Base-by-base conservation (phyloP, 2,329 filamentous ascomycete species). In the Cadophora sp. region DNA sequence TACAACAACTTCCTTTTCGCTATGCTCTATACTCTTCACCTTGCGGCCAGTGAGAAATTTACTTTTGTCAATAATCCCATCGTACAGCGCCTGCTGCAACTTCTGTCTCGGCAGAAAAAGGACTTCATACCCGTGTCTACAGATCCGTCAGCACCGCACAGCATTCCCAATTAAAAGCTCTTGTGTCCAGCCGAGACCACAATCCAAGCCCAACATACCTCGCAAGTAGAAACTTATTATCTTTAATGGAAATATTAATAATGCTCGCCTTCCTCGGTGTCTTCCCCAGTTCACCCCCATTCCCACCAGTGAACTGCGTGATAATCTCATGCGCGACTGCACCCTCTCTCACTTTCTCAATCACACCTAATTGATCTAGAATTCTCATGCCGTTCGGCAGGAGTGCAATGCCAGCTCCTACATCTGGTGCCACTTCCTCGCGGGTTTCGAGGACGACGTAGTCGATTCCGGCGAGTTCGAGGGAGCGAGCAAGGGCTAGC, bases 371-470 rank as follows among this genome's bases (percentile, higher is more conserved):
- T 27, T 88, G 86, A 62, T 86, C 84, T 0, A 86, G 73, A 7
- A 87, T 81, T 0, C 81, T 78, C 4, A 76, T 66, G 0, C 82
- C 82, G 22, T 82, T 78, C 0, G 84, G 77, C 0, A 79, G 68
- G 0, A 87, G 70, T 0, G 79, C 83, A 31, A 88, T 83, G 3
- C 79, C 81, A 0, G 84, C 84, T 0, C 86, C 85, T 0, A 82
- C 76, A 24, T 81, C 76, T 0, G 84, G 83, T 0, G 80, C 80
- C 26, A 86, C 80, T 0, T 79, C 73, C 0, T 68, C 29, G 56
- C 82, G 76, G 0, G 77, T 75, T 69, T 88, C 85, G 0, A 88
- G 78, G 0, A 87, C 66, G 1, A 85, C 67, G 72, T 82, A 87
- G 69, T 86, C 81, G 65, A 87, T 81, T 31, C 73, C 75, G 40